Conservation (phyloP, 2,329 filamentous ascomycete species). For the Westerdykella ornata region DNA sequence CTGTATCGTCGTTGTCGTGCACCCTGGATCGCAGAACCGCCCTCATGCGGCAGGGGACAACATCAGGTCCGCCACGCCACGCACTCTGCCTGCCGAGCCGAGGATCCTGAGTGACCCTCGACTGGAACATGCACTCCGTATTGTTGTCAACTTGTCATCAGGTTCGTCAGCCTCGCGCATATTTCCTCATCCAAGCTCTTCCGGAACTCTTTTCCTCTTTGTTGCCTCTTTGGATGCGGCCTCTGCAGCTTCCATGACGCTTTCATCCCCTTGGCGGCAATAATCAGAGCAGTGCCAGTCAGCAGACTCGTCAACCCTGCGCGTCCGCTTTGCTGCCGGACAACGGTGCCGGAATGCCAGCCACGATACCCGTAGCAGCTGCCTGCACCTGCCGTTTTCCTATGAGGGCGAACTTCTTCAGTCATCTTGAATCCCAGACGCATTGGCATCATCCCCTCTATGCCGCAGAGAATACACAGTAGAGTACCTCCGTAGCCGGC, state of each 20-base stretch:
- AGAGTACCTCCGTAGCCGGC: no score
- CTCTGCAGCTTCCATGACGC: not conserved
- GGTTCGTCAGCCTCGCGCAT: slow-evolving; percentile 1
- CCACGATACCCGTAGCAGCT: no score
- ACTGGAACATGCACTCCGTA: no score
- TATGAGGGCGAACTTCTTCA: no score
- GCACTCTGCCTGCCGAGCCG: not conserved
- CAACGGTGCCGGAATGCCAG: no score
- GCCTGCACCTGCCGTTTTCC: no score
- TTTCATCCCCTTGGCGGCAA: not conserved
- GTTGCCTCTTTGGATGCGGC: not conserved
- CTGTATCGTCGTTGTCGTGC: no score
- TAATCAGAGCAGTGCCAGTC: not conserved
- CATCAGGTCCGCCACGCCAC: not conserved
- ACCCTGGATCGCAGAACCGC: not conserved
- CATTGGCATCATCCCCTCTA: no score
- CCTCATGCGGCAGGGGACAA: not conserved
- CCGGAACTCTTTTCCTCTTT: not conserved
- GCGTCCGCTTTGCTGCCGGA: not conserved
- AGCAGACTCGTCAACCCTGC: not conserved
- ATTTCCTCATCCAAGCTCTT: not conserved
- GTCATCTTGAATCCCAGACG: no score
- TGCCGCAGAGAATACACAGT: no score
- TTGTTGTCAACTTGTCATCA: not conserved
- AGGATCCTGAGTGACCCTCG: not conserved